Evolutionary conservation across 108 stramenopile species (phyloP).

Genomic region (Fistulifera solaris): DNA sequence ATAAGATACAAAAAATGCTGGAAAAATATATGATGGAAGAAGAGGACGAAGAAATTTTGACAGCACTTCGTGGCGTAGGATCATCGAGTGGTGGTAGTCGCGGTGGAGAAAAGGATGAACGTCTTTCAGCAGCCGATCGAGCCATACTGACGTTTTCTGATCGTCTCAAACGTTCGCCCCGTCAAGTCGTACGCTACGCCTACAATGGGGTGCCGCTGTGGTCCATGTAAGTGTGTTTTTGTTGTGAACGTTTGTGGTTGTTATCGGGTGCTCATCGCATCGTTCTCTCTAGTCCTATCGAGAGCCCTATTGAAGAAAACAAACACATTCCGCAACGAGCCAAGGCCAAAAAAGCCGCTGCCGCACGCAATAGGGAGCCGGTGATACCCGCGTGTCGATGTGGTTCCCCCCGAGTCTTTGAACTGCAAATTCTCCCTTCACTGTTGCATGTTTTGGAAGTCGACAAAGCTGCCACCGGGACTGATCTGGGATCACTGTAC

Average conservation of each 20-base stretch:
- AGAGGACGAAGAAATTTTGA: conserved; percentile 70
- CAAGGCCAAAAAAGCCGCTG: neutral
- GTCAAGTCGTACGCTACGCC: conserved; percentile 74
- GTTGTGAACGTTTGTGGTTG: neutral
- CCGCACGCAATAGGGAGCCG: neutral
- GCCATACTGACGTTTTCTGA: conserved; percentile 58
- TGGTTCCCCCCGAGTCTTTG: conserved; percentile 45
- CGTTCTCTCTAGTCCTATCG: neutral
- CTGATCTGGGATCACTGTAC: neutral
- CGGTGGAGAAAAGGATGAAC: conserved; percentile 60
- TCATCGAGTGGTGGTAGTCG: conserved; percentile 6
- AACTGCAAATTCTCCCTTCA: conserved; percentile 65
- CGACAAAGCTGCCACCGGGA: conserved; percentile 21
- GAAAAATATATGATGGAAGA: conserved; percentile 76
- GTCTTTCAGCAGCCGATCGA: conserved; percentile 53
- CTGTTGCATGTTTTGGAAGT: conserved; percentile 65
- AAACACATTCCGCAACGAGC: conserved; percentile 9
- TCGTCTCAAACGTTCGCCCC: conserved; percentile 52
- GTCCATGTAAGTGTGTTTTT: conserved; percentile 50
- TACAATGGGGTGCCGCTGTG: conserved; percentile 71
- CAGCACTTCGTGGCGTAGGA: conserved; percentile 30
- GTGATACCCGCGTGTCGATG: conserved; percentile 27
- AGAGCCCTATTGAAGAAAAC: conserved; percentile 4
- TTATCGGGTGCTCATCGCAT: neutral
- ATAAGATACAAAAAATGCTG: conserved; percentile 68